Evolutionary conservation across 805 yeast species (phyloP).

Genomic region (Jamesozyma piceae): DNA sequence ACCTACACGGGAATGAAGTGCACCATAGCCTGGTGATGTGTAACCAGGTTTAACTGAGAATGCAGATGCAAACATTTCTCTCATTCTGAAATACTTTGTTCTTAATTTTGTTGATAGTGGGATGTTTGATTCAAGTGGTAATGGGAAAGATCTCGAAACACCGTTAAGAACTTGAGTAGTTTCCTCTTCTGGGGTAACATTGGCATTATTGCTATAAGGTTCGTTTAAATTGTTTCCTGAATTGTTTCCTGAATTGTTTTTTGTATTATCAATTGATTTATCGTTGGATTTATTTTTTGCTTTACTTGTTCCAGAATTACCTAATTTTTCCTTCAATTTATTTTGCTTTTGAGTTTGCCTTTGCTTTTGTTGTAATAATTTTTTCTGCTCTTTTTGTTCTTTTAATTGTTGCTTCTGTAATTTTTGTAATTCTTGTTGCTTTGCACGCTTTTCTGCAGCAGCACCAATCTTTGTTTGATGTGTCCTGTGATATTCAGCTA

Average conservation of each 20-base stretch:
- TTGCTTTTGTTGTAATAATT: conserved; percentile 32
- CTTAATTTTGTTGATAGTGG: conserved; percentile 62
- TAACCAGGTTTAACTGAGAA: conserved; percentile 27
- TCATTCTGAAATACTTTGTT: conserved; percentile 68
- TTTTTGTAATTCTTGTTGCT: conserved; percentile 42
- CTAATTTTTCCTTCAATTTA: neutral
- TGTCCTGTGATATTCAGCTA: conserved; percentile 83
- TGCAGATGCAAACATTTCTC: conserved; percentile 91
- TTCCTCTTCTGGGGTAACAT: conserved; percentile 82
- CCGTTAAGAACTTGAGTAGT: conserved; percentile 88
- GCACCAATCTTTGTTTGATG: conserved; percentile 85
- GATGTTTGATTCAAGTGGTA: conserved; percentile 73
- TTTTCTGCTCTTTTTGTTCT: conserved; percentile 22
- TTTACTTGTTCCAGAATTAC: conserved; percentile 9
- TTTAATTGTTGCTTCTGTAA: conserved; percentile 23
- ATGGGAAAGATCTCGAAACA: conserved; percentile 65
- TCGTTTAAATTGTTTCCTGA: neutral
- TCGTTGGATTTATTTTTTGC: neutral
- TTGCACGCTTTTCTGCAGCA: conserved; percentile 70
- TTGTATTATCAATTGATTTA: conserved; percentile 1
- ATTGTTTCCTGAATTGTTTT: neutral
- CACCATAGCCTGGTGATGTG: conserved; percentile 51
- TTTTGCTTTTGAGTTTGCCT: conserved; percentile 13
- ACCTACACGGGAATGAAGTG: conserved; percentile 52
- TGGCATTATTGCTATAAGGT: conserved; percentile 34